Conservation (phyloP, 2,329 filamentous ascomycete species). For the Pestalotiopsis sp. region DNA sequence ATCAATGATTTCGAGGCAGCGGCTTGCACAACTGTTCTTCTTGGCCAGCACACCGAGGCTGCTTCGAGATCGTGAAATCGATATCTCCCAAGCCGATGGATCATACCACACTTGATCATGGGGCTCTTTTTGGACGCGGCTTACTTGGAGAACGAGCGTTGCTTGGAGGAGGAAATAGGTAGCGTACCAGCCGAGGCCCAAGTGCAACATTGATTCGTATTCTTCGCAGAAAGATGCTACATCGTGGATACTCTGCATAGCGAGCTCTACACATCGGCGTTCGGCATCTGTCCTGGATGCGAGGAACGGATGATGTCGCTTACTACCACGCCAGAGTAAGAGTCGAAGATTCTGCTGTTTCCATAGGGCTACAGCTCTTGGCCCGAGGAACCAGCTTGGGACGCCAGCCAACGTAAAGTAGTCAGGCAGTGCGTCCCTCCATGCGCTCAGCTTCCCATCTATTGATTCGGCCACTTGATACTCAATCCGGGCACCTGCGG, state of each 20-base stretch:
- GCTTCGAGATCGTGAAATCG: background rate
- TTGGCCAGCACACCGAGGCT: slow-evolving; percentile 4
- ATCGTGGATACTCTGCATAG: slow-evolving; percentile 38
- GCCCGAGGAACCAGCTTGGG: slow-evolving; percentile 37
- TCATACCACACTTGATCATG: background rate
- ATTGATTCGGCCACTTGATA: slow-evolving; percentile 41
- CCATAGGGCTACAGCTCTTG: slow-evolving; percentile 42
- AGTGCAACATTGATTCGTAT: slow-evolving; percentile 28
- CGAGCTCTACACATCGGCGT: slow-evolving; percentile 39
- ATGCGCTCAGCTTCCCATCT: slow-evolving; percentile 36
- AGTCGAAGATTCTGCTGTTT: slow-evolving; percentile 46
- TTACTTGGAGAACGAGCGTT: slow-evolving; percentile 37
- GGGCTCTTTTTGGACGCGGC: background rate
- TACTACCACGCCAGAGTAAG: slow-evolving; percentile 40
- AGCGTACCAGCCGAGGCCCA: slow-evolving; percentile 43
- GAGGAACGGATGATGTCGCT: slow-evolving; percentile 37
- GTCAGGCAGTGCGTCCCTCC: slow-evolving; percentile 34
- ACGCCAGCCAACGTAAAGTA: slow-evolving; percentile 36
- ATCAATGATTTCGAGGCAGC: slow-evolving; percentile 11
- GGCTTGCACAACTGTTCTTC: slow-evolving; percentile 10
- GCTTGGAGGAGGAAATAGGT: slow-evolving; percentile 49
- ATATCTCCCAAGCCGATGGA: background rate
- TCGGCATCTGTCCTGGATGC: slow-evolving; percentile 27
- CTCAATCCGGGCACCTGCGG: slow-evolving; percentile 34
- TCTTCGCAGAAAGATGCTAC: slow-evolving; percentile 39